These are phyloP conservation scores for Thalassiosira hispida DNA, from an alignment of 352 stramenopile species.

Conservation along the genomic window DNA sequence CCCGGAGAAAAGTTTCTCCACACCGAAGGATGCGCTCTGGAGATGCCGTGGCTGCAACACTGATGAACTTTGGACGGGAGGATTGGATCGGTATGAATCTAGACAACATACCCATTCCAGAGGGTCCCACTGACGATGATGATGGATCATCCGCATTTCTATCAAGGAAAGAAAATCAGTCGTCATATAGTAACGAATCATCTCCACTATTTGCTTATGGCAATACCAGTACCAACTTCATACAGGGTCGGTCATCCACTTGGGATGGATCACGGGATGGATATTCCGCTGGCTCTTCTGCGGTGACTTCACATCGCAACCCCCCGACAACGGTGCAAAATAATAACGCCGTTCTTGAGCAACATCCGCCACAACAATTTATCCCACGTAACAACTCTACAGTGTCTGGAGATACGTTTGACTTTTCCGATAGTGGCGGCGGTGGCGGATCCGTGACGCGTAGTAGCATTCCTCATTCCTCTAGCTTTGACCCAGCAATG, in stretches of 20 bases:
- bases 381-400: background rate
- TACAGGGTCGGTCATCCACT: background rate
- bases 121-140: constrained; percentile 46
- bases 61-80: constrained; percentile 50
- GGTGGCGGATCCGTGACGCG: background rate
- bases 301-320: background rate
- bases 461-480: background rate
- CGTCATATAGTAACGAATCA: constrained; percentile 2
- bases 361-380: background rate
- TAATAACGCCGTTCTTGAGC: background rate
- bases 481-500: background rate
- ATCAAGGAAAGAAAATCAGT: constrained; percentile 10
- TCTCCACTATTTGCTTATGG: background rate
- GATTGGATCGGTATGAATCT: constrained; percentile 75
- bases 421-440: constrained; percentile 15
- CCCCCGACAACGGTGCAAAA: background rate
- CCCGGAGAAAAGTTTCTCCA: constrained; percentile 6
- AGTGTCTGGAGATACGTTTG: constrained; percentile 1
- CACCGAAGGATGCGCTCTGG: constrained; percentile 55
- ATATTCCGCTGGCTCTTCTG: constrained; percentile 9
- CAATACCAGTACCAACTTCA: constrained; percentile 1
- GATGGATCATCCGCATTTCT: constrained; percentile 17
- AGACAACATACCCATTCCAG: constrained; percentile 55
- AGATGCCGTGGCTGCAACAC: constrained; percentile 52
- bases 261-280: background rate